Evolutionary conservation across 208 protist genomes (phyloP), one percentile per base, ranked within the genome.

Genomic region (Novymonas esmeraldas): DNA sequence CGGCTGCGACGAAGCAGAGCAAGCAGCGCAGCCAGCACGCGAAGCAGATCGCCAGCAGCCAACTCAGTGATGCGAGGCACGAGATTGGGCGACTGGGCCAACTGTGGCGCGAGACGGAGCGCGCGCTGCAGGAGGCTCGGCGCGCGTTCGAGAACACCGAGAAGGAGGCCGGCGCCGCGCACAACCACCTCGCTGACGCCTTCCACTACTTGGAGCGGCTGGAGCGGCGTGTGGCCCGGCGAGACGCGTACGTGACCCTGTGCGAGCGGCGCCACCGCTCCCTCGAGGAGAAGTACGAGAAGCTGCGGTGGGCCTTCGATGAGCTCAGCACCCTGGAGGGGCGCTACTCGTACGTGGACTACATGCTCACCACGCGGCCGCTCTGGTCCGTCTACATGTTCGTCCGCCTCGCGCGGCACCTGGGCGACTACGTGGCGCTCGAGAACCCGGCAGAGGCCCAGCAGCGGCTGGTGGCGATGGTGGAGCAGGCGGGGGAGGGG

Each of bases 61-160:
- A 89, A 33, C 60, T 90, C 26, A 64, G 42, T 42, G 84, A 93
- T 6, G 65, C 73, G n/a, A 82, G 79, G 60, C 69, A 81, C 33
- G 87, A 95, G 58, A 71, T 87, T 36, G 44, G 51, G 9, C 79
- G 89, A 34, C 64, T 95, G 55, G 82, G 78, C 1, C 70, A 85
- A 54, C 74, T 95, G 31, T 95, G 90, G 87, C 77, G 90, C n/a
- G 87, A 94, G 50, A 94, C 90, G n/a, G 87, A 95, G 71, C 81
- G 81, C 6, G 81, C 85, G 31, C 63, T 91, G 44, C 90, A 95
- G 67, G 90, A 95, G 71, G 73, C 80, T 2, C 78, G 79, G 7
- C 85, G 90, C 22, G 51, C 79, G 0, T 77, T 92, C n/a, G 90
- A 95, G 58, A 91, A 90, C 54, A 65, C 87, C 1, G 90, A 94